These are phyloP conservation scores for Leccinum holopus DNA, from an alignment of 1,284 basidiomycete genomes.

Conservation along the genomic window DNA sequence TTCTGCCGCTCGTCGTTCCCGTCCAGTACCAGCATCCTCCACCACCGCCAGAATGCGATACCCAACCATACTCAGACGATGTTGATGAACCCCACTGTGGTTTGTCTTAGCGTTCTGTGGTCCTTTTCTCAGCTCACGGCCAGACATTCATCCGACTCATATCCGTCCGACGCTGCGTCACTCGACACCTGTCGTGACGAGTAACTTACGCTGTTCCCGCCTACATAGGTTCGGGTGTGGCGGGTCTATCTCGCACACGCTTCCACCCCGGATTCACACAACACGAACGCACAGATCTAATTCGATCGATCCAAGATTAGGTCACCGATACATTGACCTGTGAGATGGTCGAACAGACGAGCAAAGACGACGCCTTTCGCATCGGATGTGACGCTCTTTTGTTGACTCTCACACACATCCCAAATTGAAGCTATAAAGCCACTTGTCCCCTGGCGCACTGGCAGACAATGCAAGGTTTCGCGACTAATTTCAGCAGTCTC, in stretches of 20 bases:
- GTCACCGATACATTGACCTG: not conserved
- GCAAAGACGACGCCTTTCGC: not conserved
- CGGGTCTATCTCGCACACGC: too few relatives aligned
- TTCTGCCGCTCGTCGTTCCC: constrained; percentile 17
- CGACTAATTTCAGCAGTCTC: too few relatives aligned
- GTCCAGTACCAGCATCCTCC: constrained; percentile 27
- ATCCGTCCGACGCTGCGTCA: not conserved
- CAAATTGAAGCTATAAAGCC: not conserved
- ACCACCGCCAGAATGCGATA: constrained; percentile 11
- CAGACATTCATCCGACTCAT: not conserved
- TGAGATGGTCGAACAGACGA: not conserved
- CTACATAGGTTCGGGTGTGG: not conserved
- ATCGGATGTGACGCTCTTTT: not conserved
- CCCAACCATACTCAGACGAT: too few relatives aligned
- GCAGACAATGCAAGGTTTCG: too few relatives aligned
- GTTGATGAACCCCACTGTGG: too few relatives aligned
- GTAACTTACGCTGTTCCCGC: not conserved
- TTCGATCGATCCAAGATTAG: not conserved
- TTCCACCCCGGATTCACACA: too few relatives aligned
- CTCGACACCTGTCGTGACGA: not conserved
- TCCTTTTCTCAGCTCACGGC: not conserved
- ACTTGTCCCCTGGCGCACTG: too few relatives aligned
- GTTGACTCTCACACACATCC: not conserved
- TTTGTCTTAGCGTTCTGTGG: too few relatives aligned
- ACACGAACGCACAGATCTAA: not conserved